Evolutionary conservation across 2,329 filamentous ascomycete species (phyloP).

Genomic region (Fusarium duplospermum): DNA sequence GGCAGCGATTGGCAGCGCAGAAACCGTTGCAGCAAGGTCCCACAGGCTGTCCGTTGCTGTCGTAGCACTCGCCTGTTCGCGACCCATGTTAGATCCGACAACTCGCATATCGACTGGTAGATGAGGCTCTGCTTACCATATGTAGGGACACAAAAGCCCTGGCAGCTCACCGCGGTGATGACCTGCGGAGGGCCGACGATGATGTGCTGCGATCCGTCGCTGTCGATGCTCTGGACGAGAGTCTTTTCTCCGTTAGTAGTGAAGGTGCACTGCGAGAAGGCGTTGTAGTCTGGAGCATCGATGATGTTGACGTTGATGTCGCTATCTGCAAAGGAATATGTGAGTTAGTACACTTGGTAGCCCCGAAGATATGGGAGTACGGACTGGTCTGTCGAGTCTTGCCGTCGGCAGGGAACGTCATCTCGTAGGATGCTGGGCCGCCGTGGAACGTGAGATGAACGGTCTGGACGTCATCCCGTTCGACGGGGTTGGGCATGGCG

Average conservation of each 20-base stretch:
- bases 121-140: conserved; percentile 46
- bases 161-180: conserved; percentile 56
- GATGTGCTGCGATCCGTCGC: conserved; percentile 53
- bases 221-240: conserved; percentile 41
- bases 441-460: conserved; percentile 59
- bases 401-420: conserved; percentile 58
- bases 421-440: conserved; percentile 54
- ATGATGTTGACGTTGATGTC: conserved; percentile 54
- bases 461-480: conserved; percentile 46
- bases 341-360: neutral
- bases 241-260: conserved; percentile 48
- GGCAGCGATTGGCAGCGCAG: conserved; percentile 56
- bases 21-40: conserved; percentile 58
- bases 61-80: conserved; percentile 48
- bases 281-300: conserved; percentile 57
- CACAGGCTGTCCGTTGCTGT: conserved; percentile 48
- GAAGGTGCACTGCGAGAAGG: conserved; percentile 57
- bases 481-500: conserved; percentile 14
- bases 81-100: neutral
- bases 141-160: conserved; percentile 55
- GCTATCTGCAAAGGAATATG: conserved; percentile 48
- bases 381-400: conserved; percentile 51
- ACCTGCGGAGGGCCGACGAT: conserved; percentile 58
- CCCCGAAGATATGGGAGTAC: neutral
- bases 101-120: neutral